phyloP scores from a whole-genome alignment of 1,284 basidiomycete genomes.

The Rhodotorula sp. region DNA sequence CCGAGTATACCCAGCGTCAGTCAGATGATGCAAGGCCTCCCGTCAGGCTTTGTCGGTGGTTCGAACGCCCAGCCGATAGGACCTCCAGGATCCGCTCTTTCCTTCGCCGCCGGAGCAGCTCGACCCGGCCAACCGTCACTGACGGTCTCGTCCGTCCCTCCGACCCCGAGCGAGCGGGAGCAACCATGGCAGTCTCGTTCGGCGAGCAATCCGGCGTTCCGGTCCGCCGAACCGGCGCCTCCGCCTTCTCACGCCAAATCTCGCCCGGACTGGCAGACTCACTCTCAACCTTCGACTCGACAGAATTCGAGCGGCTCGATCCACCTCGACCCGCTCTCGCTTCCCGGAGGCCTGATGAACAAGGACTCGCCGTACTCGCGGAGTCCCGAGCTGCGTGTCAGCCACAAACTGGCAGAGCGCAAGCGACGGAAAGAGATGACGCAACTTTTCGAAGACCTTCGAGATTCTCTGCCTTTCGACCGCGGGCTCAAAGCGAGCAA shows the following conservation, averaged over 20 bases:
- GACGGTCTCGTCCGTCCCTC: slow-evolving; percentile 12
- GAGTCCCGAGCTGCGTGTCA: slow-evolving; percentile 85
- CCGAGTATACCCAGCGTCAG: slow-evolving; percentile 35
- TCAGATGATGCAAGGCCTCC: slow-evolving; percentile 33
- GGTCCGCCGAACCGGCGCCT: not conserved
- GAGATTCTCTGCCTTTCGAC: slow-evolving; percentile 71
- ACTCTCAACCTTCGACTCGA: slow-evolving; percentile 6
- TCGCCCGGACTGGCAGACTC: not conserved
- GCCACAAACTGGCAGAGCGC: slow-evolving; percentile 89
- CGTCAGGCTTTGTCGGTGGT: slow-evolving; percentile 7
- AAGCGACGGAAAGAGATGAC: slow-evolving; percentile 97
- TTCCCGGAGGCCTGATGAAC: not conserved
- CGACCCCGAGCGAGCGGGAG: slow-evolving; percentile 5
- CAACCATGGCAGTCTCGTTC: not conserved
- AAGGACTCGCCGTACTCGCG: slow-evolving; percentile 74
- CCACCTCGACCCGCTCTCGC: slow-evolving; percentile 26
- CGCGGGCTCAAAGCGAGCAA: slow-evolving; percentile 92
- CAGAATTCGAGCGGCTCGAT: slow-evolving; percentile 26
- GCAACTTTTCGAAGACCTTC: slow-evolving; percentile 88
- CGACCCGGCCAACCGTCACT: not conserved
- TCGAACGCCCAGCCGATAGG: not conserved
- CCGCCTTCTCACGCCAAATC: not conserved
- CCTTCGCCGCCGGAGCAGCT: not conserved
- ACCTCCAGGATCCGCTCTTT: not conserved
- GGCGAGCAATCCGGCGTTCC: not conserved